phyloP scores from a whole-genome alignment of 148 eudicot species.

The Amaranthus hypochondriacus region DNA sequence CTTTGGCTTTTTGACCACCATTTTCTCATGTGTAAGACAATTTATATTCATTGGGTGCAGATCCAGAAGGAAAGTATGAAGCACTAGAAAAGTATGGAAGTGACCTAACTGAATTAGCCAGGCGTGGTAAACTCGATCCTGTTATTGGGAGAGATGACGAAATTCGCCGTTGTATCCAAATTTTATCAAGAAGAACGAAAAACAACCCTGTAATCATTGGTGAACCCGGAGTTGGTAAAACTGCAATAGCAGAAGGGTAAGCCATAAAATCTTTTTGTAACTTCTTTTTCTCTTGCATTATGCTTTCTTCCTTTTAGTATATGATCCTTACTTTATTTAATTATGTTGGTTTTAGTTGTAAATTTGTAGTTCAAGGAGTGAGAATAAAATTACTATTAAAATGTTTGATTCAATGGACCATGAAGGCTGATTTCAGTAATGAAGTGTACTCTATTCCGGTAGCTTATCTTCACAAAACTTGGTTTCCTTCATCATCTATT shows the following conservation, averaged over 20 bases:
- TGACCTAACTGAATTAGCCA: slow-evolving; percentile 91
- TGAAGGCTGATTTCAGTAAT: too few relatives aligned
- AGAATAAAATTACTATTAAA: too few relatives aligned
- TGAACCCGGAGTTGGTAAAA: slow-evolving; percentile 99
- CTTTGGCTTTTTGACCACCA: too few relatives aligned
- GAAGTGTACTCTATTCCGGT: too few relatives aligned
- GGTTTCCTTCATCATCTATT: too few relatives aligned
- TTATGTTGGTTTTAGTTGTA: not conserved
- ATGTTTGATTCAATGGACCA: too few relatives aligned
- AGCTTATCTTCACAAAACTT: too few relatives aligned
- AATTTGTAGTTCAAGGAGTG: too few relatives aligned
- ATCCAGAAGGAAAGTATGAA: slow-evolving; percentile 91
- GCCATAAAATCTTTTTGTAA: not conserved
- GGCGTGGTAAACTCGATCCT: slow-evolving; percentile 95
- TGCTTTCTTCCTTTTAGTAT: not conserved
- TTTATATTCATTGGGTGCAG: slow-evolving; percentile 27
- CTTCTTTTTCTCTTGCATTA: not conserved
- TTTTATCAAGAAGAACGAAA: slow-evolving; percentile 86
- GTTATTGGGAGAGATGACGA: slow-evolving; percentile 98
- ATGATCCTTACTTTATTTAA: not conserved
- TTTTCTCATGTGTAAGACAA: too few relatives aligned
- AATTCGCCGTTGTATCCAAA: slow-evolving; percentile 94
- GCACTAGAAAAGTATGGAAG: slow-evolving; percentile 92
- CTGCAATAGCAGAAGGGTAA: slow-evolving; percentile 99
- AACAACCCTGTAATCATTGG: slow-evolving; percentile 98